Conservation (phyloP, 768 basidiomycete species). For the Kockovaella imperatae region DNA sequence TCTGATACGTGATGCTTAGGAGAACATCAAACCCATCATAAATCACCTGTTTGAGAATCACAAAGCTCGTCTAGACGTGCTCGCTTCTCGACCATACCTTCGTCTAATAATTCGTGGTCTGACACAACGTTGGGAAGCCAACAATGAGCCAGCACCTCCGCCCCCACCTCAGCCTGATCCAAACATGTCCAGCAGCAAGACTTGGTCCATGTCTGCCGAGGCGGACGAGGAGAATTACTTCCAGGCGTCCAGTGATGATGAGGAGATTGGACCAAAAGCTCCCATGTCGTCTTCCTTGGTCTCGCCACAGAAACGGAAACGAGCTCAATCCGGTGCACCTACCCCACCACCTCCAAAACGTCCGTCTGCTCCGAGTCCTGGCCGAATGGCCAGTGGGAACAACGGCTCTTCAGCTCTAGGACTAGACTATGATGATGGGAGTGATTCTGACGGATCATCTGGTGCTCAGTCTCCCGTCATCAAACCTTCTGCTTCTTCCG, state of each 20-base stretch:
- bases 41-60: conserved; percentile 73
- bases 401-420: conserved; percentile 17
- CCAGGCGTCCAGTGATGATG: conserved; percentile 76
- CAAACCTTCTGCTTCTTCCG: conserved; percentile 12
- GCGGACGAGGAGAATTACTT: conserved; percentile 89
- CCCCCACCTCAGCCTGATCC: neutral
- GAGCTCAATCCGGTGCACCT: conserved; percentile 30
- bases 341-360: conserved; percentile 3
- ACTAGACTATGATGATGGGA: conserved; percentile 40
- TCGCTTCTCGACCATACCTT: conserved; percentile 62
- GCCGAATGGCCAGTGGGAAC: neutral
- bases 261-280: conserved; percentile 28
- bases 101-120: conserved; percentile 45
- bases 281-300: conserved; percentile 2
- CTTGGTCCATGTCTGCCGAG: conserved; percentile 48
- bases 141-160: conserved; percentile 56
- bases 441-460: conserved; percentile 35
- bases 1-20: conserved; percentile 48
- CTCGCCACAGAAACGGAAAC: conserved; percentile 26
- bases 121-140: conserved; percentile 67
- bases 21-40: conserved; percentile 80
- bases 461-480: conserved; percentile 16
- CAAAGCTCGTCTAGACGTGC: conserved; percentile 56
- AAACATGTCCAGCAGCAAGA: conserved; percentile 21
- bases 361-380: neutral